Evolutionary conservation across 257 asterid species (phyloP), one percentile per base, ranked within the genome.

Genomic region (Sherardia arvensis): DNA sequence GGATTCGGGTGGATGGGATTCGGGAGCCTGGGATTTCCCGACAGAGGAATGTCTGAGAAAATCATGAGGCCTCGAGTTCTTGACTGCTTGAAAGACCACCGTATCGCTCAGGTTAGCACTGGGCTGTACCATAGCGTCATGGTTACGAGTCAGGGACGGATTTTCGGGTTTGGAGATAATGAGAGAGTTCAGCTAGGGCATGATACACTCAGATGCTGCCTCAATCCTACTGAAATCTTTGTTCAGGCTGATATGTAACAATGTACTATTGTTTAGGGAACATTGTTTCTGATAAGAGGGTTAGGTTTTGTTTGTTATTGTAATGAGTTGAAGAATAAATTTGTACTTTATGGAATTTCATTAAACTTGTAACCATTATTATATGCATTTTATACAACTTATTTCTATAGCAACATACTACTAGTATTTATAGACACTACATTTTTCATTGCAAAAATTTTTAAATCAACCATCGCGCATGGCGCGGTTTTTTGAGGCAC

Each of bases 1-100:
- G 96, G 85, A 5, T 86, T 85, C 66, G 96, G 96, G 10, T 85
- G 95, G 96, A 88, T 84, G 92, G 95, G 80, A 22, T 88, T 85
- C 59, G 95, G 96, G 26, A 86, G 96, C 80, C 86, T 88, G 18
- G 95, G 96, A 8, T 88, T 88, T 66, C 87, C 77, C 21, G 90
- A 86, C 56, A 75, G 82, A 55, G 81, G 78, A 18, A 75, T 74
- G 14, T 88, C 88, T 5, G 86, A 82, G 59, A 86, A 86, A 76
- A 62, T 88, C 51, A 17, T 78, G 66, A 78, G 56, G 32, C 95
- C 96, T 30, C 84, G 69, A 22, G 81, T 84, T 27, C 75, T 88
- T 2, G 84, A 84, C 34, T 82, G 87, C 85, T 68, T 88, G 75
- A 83, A 71, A 71, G 48, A 74, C 43, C 83, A 77, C 76, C 88